Evolutionary conservation across 768 basidiomycete species (phyloP), one percentile per base, ranked within the genome.

Genomic region (Phallus indusiatus): DNA sequence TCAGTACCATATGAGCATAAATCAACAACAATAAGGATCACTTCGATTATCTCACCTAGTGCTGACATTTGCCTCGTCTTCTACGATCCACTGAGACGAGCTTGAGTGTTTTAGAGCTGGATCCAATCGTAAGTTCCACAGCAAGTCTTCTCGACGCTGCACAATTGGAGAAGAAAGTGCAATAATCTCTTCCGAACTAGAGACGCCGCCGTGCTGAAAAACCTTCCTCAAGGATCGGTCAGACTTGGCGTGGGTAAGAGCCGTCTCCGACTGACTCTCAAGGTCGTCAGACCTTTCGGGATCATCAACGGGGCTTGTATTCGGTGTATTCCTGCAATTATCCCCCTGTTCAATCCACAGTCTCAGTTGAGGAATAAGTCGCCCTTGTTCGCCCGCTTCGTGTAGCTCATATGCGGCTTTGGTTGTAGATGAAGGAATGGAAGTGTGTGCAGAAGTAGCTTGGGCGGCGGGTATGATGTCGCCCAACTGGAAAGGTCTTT

Each of bases 351-450:
- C 68, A 2, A 82, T 66, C 63, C 75, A 80, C 21, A 89, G 71
- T 47, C 81, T 73, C 58, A 88, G 71, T 22, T 78, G 78, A 1
- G 86, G 83, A 55, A 83, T 79, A 47, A 81, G 76, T 24, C 71
- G 71, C 33, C 79, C 76, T 33, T 49, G 58, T 56, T 59, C 61
- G 17, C 47, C 56, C 1, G 77, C 73, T 33, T 73, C 70, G 48
- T 71, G 72, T 55, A 88, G 71, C 68, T 88, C 85, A 64, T 88
- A 89, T 5, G 78, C 70, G 21, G 83, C 75, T 50, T 70, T 63
- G 54, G 68, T 57, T 62, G 54, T 34, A 61, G 60, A 50, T 37
- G 46, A 17, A 24, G 42, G 53, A 10, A 42, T n/a, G 12, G 42
- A n/a, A 3, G 4, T 11, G n/a, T 42, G 42, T 4, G 12, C n/a